These are phyloP conservation scores for Dryas drummondii DNA, from an alignment of 306 rosid species.

Conservation along the genomic window DNA sequence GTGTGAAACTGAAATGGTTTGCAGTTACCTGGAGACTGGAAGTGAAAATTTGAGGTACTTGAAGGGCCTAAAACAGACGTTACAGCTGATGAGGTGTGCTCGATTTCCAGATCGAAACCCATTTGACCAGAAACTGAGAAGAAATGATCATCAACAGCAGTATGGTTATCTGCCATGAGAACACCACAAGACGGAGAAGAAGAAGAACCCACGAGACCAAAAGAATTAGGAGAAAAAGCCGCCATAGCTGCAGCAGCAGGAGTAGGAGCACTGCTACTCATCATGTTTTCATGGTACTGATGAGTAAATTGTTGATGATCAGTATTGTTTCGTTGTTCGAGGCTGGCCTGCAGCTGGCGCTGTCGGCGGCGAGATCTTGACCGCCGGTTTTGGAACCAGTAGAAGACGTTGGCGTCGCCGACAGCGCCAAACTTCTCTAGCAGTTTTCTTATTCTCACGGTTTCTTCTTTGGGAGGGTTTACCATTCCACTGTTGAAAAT, in stretches of 20 bases:
- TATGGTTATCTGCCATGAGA: conserved; percentile 9
- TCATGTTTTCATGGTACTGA: too few relatives aligned
- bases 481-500: conserved; percentile 98
- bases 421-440: conserved; percentile 88
- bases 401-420: conserved; percentile 90
- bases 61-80: conserved; percentile 46
- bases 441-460: conserved; percentile 67
- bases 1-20: conserved; percentile 1
- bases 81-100: conserved; percentile 39
- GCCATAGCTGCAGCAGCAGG: conserved; percentile 2
- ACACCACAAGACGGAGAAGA: conserved; percentile 31
- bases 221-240: conserved; percentile 25
- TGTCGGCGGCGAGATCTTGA: conserved; percentile 96
- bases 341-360: conserved; percentile 69
- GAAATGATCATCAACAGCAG: conserved; percentile 27
- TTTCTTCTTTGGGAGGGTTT: conserved; percentile 87
- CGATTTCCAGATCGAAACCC: conserved; percentile 49
- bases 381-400: conserved; percentile 97
- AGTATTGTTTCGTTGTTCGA: conserved; percentile 37
- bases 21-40: conserved; percentile 58
- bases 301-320: background rate
- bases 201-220: conserved; percentile 19
- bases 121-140: conserved; percentile 50
- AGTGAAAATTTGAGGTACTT: conserved; percentile 43
- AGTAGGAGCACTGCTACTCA: background rate